These are phyloP conservation scores for Jimgerdemannia lactiflua DNA, from an alignment of 192 early-diverging fungal genomes.

Conservation along the genomic window DNA sequence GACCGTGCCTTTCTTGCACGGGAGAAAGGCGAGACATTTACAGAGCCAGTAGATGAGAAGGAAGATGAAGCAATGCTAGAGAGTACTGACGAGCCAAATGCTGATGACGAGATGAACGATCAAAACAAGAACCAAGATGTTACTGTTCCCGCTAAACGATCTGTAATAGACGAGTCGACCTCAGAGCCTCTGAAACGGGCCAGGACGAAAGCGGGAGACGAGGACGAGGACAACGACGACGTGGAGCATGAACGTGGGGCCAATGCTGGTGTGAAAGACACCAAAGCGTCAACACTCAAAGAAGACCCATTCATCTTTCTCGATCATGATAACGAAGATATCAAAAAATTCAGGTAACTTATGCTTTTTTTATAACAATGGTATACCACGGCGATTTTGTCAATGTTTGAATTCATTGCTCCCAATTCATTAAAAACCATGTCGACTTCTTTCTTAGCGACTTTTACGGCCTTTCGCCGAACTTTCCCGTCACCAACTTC, in stretches of 20 bases:
- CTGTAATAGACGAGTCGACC: neutral
- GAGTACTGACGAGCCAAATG: constrained; percentile 4
- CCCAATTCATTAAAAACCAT: constrained; percentile 2
- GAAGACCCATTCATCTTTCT: constrained; percentile 93
- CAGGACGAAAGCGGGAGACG: constrained; percentile 6
- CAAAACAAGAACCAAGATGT: neutral
- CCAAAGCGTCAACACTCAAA: constrained; percentile 43
- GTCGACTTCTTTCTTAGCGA: constrained; percentile 22
- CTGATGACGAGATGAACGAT: constrained; percentile 4
- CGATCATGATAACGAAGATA: constrained; percentile 50
- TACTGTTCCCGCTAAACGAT: constrained; percentile 18
- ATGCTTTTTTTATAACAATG: neutral
- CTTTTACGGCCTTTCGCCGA: constrained; percentile 72
- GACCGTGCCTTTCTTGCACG: constrained; percentile 35
- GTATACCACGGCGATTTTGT: neutral
- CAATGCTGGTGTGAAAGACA: constrained; percentile 37
- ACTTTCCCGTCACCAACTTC: constrained; percentile 81
- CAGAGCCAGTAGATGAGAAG: constrained; percentile 12
- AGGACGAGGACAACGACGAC: constrained; percentile 8
- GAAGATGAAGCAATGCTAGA: constrained; percentile 16
- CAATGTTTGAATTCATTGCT: no score
- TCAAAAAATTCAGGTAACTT: constrained; percentile 53
- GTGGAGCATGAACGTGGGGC: constrained; percentile 13
- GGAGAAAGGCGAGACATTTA: constrained; percentile 29
- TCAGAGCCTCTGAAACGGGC: neutral